Evolutionary conservation across 2,329 filamentous ascomycete genomes (phyloP).

Genomic region (Aspergillus candidus): DNA sequence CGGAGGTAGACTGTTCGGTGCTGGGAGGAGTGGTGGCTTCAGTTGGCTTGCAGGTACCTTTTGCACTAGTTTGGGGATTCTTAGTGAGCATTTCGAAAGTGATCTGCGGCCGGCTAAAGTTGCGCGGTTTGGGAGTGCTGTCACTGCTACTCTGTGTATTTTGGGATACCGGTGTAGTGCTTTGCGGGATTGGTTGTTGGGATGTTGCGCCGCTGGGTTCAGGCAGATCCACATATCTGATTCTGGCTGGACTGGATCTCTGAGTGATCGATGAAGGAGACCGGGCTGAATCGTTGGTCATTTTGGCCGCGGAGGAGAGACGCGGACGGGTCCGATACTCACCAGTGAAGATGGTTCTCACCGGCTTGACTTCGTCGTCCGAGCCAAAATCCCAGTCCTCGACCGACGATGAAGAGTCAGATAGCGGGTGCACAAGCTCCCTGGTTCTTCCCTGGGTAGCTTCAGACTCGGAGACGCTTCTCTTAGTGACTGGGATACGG

Average conservation of each 20-base stretch:
- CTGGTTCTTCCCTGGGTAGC: neutral
- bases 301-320: no score
- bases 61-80: no score
- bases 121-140: no score
- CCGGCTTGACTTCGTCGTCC: conserved; percentile 30
- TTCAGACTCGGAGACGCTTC: neutral
- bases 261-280: neutral
- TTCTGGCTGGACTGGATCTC: neutral
- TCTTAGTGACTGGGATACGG: neutral
- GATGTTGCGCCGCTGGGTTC: neutral
- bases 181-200: no score
- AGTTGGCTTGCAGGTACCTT: no score
- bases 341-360: conserved; percentile 17
- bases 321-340: conserved; percentile 15
- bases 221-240: neutral
- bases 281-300: no score
- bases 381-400: conserved; percentile 18
- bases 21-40: no score
- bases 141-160: no score
- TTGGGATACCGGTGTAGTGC: no score
- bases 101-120: no score
- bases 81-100: no score
- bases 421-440: neutral
- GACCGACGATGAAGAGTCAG: conserved; percentile 6
- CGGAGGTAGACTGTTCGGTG: no score